Conservation (phyloP, 1,284 basidiomycete species). For the Boletus nobilissimus region DNA sequence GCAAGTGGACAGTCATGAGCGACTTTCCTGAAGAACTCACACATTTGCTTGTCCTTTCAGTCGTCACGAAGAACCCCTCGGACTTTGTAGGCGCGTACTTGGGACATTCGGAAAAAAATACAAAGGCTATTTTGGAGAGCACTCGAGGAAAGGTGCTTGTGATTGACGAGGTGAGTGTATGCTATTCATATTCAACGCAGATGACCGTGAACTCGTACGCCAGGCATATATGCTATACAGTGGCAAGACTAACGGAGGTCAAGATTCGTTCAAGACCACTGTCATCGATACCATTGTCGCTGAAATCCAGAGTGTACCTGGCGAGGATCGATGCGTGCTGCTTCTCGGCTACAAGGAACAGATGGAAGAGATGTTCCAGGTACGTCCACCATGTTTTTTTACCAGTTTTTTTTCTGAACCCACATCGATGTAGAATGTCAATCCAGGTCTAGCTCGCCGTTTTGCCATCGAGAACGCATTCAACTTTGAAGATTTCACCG, state of each 20-base stretch:
- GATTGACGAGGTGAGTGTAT: constrained; percentile 65
- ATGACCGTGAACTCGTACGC: neutral
- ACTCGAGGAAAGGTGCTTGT: constrained; percentile 72
- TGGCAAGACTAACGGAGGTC: constrained; percentile 39
- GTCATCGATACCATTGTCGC: constrained; percentile 79
- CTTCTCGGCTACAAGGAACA: constrained; percentile 69
- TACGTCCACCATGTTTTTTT: constrained; percentile 29
- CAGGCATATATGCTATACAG: constrained; percentile 76
- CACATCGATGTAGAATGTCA: constrained; percentile 61
- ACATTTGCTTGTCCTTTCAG: constrained; percentile 44
- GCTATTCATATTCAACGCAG: neutral
- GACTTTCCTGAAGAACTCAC: constrained; percentile 7
- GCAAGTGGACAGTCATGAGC: constrained; percentile 42
- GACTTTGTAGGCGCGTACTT: constrained; percentile 67
- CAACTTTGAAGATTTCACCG: constrained; percentile 67
- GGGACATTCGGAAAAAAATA: constrained; percentile 70
- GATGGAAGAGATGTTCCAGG: constrained; percentile 76
- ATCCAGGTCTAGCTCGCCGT: constrained; percentile 66
- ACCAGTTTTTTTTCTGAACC: neutral
- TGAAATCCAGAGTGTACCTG: constrained; percentile 70
- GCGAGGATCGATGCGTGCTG: constrained; percentile 73
- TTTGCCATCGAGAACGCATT: constrained; percentile 74
- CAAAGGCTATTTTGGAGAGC: constrained; percentile 65
- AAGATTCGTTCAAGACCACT: constrained; percentile 65
- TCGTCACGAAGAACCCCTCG: constrained; percentile 70